Base-by-base conservation (phyloP, 345 rosid species). In the Euphorbia lathyris region DNA sequence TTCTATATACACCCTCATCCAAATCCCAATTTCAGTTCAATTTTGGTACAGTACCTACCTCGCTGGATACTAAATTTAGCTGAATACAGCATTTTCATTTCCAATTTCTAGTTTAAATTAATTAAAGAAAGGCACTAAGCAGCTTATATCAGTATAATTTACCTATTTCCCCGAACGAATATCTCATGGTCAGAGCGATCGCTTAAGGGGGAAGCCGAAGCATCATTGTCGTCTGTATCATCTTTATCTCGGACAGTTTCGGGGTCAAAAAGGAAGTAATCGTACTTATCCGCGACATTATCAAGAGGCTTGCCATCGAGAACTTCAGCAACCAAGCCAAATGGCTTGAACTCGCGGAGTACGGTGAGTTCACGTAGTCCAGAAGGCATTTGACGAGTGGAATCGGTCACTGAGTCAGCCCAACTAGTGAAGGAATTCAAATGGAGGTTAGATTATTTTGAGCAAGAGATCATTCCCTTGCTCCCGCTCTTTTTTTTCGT, bases 331-430 rank as follows among this genome's bases (percentile, higher is more conserved):
- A 94, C 78, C 63, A 94, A 74, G 59, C 97, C 97, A 68, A 87
- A 90, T 34, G 98, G 93, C 86, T 88, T 91, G 85, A 94, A 91
- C 86, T 91, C 96, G 75, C 98, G 97, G 29, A 94, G 87, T 19
- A 91, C 86, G 3, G 89, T 82, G 32, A 94, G 82, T 27, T 84
- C 83, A 29, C 96, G 93, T 73, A 84, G 84, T 51, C 93, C 90
- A 14, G 84, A 82, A 61, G 91, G 23, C 96, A 87, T 84, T 65
- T 66, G 66, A 32, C 7, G 67, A 75, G 66, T 67, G 32, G 36
- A 48, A 56, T 16, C 47, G 47, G 38, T 47, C 51, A 67, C 29
- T 25, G 74, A 69, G 68, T 63, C 27, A 23, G 50, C 55, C 57
- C 12, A 47, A 64, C 36, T 19, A 38, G 40, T 9, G 66, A 45